Percentiles rank a stretch among this genome's conserved stretches.
These are phyloP conservation scores for Acanthamoeba royreba DNA, from an alignment of 208 protist genomes.

Conservation along the genomic window DNA sequence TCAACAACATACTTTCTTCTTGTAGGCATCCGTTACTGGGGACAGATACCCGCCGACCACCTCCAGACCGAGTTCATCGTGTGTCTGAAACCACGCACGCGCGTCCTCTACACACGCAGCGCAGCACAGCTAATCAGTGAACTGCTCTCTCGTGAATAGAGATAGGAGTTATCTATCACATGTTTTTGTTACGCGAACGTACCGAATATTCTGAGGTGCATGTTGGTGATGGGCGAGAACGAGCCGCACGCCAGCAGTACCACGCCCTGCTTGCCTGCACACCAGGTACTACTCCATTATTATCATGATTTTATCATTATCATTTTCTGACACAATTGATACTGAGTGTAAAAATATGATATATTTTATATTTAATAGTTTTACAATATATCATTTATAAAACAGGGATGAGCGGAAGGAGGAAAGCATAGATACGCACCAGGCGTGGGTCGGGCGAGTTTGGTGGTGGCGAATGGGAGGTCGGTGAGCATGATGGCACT, in stretches of 20 bases:
- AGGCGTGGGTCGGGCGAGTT: neutral
- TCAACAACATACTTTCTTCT: constrained; percentile 34
- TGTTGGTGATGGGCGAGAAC: constrained; percentile 41
- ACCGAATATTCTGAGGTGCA: constrained; percentile 50
- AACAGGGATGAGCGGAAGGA: neutral
- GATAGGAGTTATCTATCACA: neutral
- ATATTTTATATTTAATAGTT: too few species aligned
- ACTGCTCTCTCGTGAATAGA: neutral
- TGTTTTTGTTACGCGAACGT: neutral
- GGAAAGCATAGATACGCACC: neutral
- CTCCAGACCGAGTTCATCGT: neutral
- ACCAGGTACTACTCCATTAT: too few species aligned
- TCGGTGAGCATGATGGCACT: neutral
- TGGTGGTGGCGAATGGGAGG: neutral
- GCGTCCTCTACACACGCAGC: neutral
- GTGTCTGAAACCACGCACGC: neutral
- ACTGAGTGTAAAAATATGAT: too few species aligned
- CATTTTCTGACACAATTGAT: too few species aligned
- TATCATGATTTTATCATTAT: too few species aligned
- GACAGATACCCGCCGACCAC: constrained; percentile 40
- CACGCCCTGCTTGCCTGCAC: neutral
- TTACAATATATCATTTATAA: too few species aligned
- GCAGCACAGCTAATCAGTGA: neutral
- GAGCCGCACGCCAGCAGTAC: constrained; percentile 37
- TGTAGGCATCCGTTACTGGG: constrained; percentile 39